phyloP scores from a whole-genome alignment of 495 filamentous ascomycete genomes.

The Trichoderma reesei region DNA sequence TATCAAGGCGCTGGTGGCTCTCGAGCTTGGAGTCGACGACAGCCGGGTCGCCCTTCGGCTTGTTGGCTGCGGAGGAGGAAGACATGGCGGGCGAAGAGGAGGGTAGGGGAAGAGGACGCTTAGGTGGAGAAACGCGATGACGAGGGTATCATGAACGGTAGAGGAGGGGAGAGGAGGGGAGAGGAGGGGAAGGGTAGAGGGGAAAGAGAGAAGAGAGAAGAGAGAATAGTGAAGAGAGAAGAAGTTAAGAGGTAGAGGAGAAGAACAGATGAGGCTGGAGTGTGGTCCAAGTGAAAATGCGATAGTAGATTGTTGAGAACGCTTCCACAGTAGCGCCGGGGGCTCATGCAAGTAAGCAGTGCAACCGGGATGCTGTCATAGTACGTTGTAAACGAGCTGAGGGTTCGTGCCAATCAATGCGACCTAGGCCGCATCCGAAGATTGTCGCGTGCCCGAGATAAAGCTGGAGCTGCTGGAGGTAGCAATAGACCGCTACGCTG shows the following conservation, averaged over 20 bases:
- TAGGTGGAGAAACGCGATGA: not conserved
- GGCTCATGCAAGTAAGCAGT: constrained; percentile 6
- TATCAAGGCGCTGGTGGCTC: not conserved
- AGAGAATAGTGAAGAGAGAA: not conserved
- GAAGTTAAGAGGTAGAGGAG: not conserved
- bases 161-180: not conserved
- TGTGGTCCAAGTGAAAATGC: not conserved
- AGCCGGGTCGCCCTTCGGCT: not conserved
- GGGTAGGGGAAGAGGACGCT: too few species aligned
- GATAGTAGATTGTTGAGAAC: not conserved
- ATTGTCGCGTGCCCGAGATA: constrained; percentile 5
- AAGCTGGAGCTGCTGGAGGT: too few species aligned
- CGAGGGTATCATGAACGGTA: not conserved
- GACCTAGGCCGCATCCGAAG: constrained; percentile 1
- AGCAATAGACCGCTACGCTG: too few species aligned
- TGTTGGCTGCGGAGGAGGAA: not conserved
- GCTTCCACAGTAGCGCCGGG: not conserved
- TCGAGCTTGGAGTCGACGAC: not conserved
- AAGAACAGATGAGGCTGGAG: not conserved
- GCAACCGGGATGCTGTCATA: not conserved
- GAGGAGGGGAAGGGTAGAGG: not conserved
- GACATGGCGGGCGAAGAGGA: constrained; percentile 5
- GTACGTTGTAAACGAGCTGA: not conserved
- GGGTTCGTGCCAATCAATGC: not conserved
- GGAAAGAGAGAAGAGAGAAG: not conserved